Evolutionary conservation across 2,329 filamentous ascomycete genomes (phyloP).

Genomic region (Cladosporium sp.): DNA sequence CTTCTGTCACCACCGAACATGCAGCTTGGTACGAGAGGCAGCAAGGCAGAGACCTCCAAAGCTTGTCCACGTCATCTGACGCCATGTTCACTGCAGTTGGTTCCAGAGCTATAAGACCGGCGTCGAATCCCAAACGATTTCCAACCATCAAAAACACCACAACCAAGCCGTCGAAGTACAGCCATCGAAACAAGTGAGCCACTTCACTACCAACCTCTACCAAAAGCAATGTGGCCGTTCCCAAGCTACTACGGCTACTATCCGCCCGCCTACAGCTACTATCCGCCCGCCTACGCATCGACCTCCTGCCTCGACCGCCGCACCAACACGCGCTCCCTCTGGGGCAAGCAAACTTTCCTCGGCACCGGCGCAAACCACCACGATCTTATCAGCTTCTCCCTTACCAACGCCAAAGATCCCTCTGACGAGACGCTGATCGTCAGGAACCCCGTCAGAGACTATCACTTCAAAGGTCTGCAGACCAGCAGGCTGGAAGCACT

Average conservation of each 20-base stretch:
- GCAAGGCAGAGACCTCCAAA: not conserved
- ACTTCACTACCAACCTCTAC: not conserved
- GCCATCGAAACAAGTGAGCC: not conserved
- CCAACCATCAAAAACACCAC: not conserved
- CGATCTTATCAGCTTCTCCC: conserved; percentile 10
- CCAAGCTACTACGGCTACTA: not conserved
- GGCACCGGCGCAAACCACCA: not conserved
- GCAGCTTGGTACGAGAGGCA: not conserved
- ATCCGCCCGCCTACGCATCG: not conserved
- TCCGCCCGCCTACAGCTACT: not conserved
- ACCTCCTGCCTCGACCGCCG: conserved; percentile 3
- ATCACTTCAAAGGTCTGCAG: not conserved
- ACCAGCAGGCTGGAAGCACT: not conserved
- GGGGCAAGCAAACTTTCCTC: not conserved
- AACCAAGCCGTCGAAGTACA: not conserved
- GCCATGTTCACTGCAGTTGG: not conserved
- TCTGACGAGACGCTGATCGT: not conserved
- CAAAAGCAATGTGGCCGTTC: not conserved
- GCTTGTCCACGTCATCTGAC: not conserved
- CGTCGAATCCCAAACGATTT: not conserved
- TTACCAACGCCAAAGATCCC: not conserved
- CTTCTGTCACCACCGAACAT: not conserved
- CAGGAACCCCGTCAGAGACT: not conserved
- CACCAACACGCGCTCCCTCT: not conserved
- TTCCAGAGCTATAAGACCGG: not conserved